phyloP scores from a whole-genome alignment of 2,329 filamentous ascomycete species.

The Furcasterigmium sp. region DNA sequence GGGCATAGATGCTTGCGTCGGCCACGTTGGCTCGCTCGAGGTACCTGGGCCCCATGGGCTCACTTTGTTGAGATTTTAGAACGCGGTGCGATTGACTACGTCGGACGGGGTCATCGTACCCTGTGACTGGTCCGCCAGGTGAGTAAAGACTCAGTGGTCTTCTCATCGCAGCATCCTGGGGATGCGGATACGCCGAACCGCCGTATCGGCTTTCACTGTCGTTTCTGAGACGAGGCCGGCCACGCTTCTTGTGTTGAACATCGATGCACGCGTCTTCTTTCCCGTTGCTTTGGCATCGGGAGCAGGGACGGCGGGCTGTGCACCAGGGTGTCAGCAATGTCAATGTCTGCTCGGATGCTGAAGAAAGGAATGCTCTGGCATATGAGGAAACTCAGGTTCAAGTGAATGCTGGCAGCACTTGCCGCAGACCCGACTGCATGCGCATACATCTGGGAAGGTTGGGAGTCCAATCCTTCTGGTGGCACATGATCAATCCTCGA shows the following conservation, averaged over 20 bases:
- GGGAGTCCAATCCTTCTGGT: not conserved
- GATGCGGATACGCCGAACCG: conserved; percentile 37
- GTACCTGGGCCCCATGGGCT: conserved; percentile 42
- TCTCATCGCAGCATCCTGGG: conserved; percentile 39
- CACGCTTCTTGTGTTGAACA: conserved; percentile 81
- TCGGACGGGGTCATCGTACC: conserved; percentile 41
- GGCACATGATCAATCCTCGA: too few relatives aligned
- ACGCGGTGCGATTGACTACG: conserved; percentile 44
- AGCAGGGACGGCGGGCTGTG: conserved; percentile 70
- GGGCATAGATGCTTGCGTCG: conserved; percentile 44
- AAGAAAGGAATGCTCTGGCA: not conserved
- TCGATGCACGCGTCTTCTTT: conserved; percentile 79
- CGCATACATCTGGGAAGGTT: too few relatives aligned
- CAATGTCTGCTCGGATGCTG: not conserved
- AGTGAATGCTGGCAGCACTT: too few relatives aligned
- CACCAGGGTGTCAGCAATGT: conserved; percentile 23
- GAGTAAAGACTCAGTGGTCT: conserved; percentile 48
- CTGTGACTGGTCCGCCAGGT: conserved; percentile 34
- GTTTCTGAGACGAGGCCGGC: conserved; percentile 71
- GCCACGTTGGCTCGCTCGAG: conserved; percentile 43
- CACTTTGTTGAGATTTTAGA: conserved; percentile 48
- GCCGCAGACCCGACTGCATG: too few relatives aligned
- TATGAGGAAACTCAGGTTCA: not conserved
- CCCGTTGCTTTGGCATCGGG: conserved; percentile 69
- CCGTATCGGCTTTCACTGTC: conserved; percentile 59